phyloP scores from a whole-genome alignment of 208 protist species.

The Acanthamoeba lugdunensis region DNA sequence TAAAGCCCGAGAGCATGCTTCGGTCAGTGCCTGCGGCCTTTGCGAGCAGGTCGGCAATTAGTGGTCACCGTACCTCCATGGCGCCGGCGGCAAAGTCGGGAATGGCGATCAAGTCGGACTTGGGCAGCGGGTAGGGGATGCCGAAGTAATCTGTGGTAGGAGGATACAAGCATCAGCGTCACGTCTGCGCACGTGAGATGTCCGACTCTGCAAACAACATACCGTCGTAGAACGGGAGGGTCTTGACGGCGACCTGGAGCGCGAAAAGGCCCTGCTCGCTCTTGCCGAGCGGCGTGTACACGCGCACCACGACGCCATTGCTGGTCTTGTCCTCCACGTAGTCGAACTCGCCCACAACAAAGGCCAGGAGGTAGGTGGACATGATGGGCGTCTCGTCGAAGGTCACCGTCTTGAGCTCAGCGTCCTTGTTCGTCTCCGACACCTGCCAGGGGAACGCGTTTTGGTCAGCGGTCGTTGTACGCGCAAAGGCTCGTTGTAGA shows the following conservation, averaged over 20 bases:
- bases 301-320: slow-evolving; percentile 80
- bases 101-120: slow-evolving; percentile 95
- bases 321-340: slow-evolving; percentile 86
- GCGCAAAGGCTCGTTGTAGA: slow-evolving; percentile 69
- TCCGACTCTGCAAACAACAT: background rate
- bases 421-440: slow-evolving; percentile 51
- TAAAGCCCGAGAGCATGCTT: slow-evolving; percentile 73
- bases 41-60: too few relatives aligned
- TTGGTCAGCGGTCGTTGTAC: background rate
- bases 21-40: too few relatives aligned
- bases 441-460: background rate
- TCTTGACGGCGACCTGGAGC: slow-evolving; percentile 89
- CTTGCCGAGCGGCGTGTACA: slow-evolving; percentile 85
- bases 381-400: slow-evolving; percentile 88
- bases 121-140: slow-evolving; percentile 88
- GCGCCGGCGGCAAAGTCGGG: slow-evolving; percentile 90
- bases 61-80: slow-evolving; percentile 88
- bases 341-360: slow-evolving; percentile 93
- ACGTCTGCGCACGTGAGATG: background rate
- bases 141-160: slow-evolving; percentile 69
- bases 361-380: slow-evolving; percentile 93
- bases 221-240: background rate
- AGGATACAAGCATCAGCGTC: background rate
- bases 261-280: slow-evolving; percentile 88
- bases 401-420: slow-evolving; percentile 35